A percentile compares a stretch with the other conserved stretches of the same genome.
Evolutionary conservation across 1,284 basidiomycete genomes (phyloP).

Genomic region (Apiotrichum porosum): DNA sequence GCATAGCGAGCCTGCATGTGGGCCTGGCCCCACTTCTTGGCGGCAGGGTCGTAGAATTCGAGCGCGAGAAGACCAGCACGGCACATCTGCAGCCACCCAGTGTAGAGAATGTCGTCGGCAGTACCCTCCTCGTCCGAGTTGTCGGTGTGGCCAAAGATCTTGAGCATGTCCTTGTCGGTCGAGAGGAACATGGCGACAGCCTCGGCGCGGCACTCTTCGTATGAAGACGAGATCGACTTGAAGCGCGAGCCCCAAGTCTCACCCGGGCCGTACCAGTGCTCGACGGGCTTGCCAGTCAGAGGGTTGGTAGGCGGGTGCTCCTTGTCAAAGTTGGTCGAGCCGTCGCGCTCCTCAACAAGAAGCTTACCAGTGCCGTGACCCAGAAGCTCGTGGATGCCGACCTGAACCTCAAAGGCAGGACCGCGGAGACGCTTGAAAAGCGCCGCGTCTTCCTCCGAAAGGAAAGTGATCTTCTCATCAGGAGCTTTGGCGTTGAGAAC

Average conservation of each 20-base stretch:
- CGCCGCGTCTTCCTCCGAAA: constrained; percentile 9
- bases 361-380: constrained; percentile 20
- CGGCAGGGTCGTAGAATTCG: constrained; percentile 74
- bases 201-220: constrained; percentile 21
- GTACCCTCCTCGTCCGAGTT: constrained; percentile 2
- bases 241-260: constrained; percentile 17
- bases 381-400: constrained; percentile 21
- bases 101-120: constrained; percentile 61
- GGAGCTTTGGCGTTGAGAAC: constrained; percentile 20
- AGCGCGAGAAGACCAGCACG: constrained; percentile 72
- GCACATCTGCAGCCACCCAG: constrained; percentile 77
- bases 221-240: constrained; percentile 12
- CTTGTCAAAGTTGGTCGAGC: constrained; percentile 16
- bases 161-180: constrained; percentile 13
- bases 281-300: constrained; percentile 14
- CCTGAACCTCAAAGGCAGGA: constrained; percentile 19
- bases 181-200: constrained; percentile 16
- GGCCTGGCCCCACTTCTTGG: constrained; percentile 79
- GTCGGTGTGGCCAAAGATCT: constrained; percentile 18
- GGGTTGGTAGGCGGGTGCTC: constrained; percentile 13
- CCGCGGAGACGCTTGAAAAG: constrained; percentile 15
- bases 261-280: constrained; percentile 16
- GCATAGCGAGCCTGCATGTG: constrained; percentile 61
- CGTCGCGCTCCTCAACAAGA: constrained; percentile 12
- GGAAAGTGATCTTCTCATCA: constrained; percentile 20